A percentile compares a stretch with the other conserved stretches of the same genome.
phyloP scores from a whole-genome alignment of 2,329 filamentous ascomycete species.

The Elsinoe arachidis region DNA sequence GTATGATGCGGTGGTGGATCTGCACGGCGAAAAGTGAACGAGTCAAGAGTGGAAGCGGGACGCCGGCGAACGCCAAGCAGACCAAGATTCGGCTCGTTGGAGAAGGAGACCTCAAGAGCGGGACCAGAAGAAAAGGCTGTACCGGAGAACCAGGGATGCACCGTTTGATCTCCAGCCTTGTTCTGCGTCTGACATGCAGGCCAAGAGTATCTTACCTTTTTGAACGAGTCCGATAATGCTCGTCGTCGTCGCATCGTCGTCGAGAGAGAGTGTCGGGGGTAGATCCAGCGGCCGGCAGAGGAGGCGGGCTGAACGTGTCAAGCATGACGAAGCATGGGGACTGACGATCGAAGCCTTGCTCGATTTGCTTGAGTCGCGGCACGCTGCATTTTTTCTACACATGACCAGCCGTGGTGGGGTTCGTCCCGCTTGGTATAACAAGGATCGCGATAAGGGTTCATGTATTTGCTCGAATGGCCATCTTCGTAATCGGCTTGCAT shows the following conservation, averaged over 20 bases:
- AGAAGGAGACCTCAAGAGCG: background rate
- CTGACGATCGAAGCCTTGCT: background rate
- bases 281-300: background rate
- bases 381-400: background rate
- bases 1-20: constrained; percentile 1
- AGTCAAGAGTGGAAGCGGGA: background rate
- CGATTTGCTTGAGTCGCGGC: background rate
- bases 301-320: background rate
- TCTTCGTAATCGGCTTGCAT: background rate
- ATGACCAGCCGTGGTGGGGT: constrained; percentile 1
- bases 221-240: too few species aligned
- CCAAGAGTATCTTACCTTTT: background rate
- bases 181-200: background rate
- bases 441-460: constrained; percentile 1
- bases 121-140: constrained; percentile 3
- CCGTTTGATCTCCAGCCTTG: background rate
- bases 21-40: background rate
- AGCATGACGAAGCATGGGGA: constrained; percentile 1
- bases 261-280: background rate
- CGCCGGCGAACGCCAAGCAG: background rate
- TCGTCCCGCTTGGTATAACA: constrained; percentile 1
- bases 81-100: background rate
- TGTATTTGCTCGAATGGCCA: background rate
- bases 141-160: background rate
- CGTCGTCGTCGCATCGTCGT: background rate